A percentile compares a stretch with the other conserved stretches of the same genome.
Evolutionary conservation across 1,284 basidiomycete genomes (phyloP).

Genomic region (Porphyrellus sp.): DNA sequence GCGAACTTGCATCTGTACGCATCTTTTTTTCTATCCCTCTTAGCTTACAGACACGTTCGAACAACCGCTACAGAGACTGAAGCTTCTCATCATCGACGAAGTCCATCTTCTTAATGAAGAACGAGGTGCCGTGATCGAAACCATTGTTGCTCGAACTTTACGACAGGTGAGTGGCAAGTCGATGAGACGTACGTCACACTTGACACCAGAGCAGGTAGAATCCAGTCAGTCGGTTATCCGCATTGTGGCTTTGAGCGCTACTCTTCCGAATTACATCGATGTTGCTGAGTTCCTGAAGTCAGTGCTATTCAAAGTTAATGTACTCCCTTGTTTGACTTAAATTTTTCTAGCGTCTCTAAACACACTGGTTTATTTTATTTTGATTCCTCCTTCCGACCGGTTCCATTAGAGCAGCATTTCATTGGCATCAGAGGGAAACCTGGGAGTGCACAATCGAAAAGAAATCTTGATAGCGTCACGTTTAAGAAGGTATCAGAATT

Average conservation of each 20-base stretch:
- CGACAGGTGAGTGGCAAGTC: conserved; percentile 60
- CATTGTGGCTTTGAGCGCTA: conserved; percentile 98
- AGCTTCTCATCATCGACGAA: conserved; percentile 96
- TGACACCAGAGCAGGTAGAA: conserved; percentile 65
- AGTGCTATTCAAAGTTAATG: conserved; percentile 13
- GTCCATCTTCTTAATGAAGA: conserved; percentile 98
- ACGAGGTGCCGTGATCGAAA: conserved; percentile 97
- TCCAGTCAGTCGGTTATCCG: conserved; percentile 96
- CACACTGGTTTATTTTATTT: conserved; percentile 97
- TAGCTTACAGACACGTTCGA: conserved; percentile 1
- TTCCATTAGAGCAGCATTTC: conserved; percentile 98
- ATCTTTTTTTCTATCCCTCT: background rate
- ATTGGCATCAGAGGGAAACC: conserved; percentile 94
- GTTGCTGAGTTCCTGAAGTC: conserved; percentile 94
- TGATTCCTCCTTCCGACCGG: conserved; percentile 94
- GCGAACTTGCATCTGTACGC: conserved; percentile 86
- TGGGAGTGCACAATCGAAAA: conserved; percentile 69
- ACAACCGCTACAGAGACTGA: conserved; percentile 65
- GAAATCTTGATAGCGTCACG: conserved; percentile 86
- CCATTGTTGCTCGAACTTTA: conserved; percentile 94
- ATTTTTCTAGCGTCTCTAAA: conserved; percentile 69
- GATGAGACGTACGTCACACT: background rate
- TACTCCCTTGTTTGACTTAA: conserved; percentile 4
- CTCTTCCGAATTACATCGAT: conserved; percentile 95
- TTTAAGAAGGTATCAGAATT: conserved; percentile 89